phyloP scores from a whole-genome alignment of 23 red algal genomes.

The Gracilaria gracilis region DNA sequence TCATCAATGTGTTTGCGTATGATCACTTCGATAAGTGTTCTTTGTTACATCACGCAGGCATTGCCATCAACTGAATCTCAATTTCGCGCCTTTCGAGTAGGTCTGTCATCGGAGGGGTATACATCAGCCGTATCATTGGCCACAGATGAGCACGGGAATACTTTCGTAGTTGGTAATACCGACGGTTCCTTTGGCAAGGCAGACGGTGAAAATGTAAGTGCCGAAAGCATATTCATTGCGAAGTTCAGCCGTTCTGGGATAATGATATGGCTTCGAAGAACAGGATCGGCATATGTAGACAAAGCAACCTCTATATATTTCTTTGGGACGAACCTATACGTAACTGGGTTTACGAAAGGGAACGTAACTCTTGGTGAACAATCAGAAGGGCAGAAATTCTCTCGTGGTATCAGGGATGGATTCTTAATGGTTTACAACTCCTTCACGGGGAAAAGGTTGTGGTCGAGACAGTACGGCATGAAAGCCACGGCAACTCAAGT shows the following conservation, averaged over 20 bases:
- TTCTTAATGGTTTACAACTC: slow-evolving; percentile 4
- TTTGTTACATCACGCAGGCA: not conserved
- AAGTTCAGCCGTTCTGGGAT: slow-evolving; percentile 35
- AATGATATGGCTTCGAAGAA: slow-evolving; percentile 11
- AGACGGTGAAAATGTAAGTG: slow-evolving; percentile 12
- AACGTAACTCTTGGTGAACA: not conserved
- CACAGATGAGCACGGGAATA: slow-evolving; percentile 10
- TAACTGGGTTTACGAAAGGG: not conserved
- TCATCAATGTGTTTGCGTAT: not conserved
- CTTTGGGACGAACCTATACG: not conserved
- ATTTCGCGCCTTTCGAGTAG: slow-evolving; percentile 23
- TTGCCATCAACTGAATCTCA: slow-evolving; percentile 1
- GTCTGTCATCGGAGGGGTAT: slow-evolving; percentile 18
- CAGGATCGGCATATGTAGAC: slow-evolving; percentile 9
- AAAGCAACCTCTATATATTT: slow-evolving; percentile 11
- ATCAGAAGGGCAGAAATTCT: not conserved
- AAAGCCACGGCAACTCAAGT: not conserved
- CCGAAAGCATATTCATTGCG: slow-evolving; percentile 17
- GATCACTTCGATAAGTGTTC: not conserved
- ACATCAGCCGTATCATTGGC: slow-evolving; percentile 16
- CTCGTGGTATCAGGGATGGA: slow-evolving; percentile 12
- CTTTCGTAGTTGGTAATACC: not conserved
- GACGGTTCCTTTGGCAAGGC: slow-evolving; percentile 15
- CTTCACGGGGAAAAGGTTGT: not conserved
- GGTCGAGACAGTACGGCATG: not conserved